Evolutionary conservation across 1,139 yeast genomes (phyloP).

Genomic region (Blastobotrys apis): DNA sequence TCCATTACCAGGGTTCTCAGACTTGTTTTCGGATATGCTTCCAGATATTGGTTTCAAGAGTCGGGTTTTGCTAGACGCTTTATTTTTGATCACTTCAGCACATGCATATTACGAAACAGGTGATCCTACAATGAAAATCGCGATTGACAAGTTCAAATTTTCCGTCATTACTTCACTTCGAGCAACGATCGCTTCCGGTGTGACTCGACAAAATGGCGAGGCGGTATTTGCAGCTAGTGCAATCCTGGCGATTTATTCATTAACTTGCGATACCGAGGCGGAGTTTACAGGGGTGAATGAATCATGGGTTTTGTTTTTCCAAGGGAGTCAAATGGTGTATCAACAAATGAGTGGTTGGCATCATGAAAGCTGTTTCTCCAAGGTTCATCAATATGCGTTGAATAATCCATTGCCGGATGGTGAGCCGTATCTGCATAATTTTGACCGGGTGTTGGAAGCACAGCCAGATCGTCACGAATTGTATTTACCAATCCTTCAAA

Average conservation of each 20-base stretch:
- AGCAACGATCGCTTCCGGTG: not conserved
- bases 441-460: not conserved
- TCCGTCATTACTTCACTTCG: conserved; percentile 1
- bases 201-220: conserved; percentile 7
- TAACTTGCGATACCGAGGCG: conserved; percentile 5
- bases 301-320: conserved; percentile 10
- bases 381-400: conserved; percentile 4
- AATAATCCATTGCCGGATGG: conserved; percentile 7
- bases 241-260: conserved; percentile 5
- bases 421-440: conserved; percentile 7
- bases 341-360: not conserved
- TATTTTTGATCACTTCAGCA: conserved; percentile 8
- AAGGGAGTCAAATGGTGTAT: conserved; percentile 7
- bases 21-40: conserved; percentile 1
- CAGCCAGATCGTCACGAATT: not conserved
- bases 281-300: conserved; percentile 9
- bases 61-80: conserved; percentile 7
- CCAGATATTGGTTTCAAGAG: conserved; percentile 9
- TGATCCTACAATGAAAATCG: not conserved
- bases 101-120: conserved; percentile 6
- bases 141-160: conserved; percentile 7
- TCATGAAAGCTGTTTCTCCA: conserved; percentile 3
- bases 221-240: conserved; percentile 7
- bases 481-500: not conserved
- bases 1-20: not conserved